Percentiles rank a stretch among this genome's conserved stretches.
phyloP scores from a whole-genome alignment of 768 basidiomycete genomes.

The Dioszegia aurantiaca region DNA sequence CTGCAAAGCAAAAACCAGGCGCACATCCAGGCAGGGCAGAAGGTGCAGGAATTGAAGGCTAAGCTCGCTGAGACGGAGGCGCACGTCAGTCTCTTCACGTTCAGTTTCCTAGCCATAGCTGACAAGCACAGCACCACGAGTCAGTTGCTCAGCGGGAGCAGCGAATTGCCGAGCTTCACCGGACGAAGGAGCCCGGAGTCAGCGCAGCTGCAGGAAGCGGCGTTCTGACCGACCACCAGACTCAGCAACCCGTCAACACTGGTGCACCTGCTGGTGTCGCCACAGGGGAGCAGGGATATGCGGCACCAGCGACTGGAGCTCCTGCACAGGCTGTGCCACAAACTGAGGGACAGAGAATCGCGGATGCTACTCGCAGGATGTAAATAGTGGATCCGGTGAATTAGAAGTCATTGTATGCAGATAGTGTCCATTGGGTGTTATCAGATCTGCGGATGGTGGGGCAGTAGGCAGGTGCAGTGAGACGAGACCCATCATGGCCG shows the following conservation, averaged over 20 bases:
- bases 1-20: not conserved
- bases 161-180: constrained; percentile 14
- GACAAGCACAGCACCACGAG: constrained; percentile 10
- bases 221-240: not conserved
- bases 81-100: not conserved
- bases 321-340: not conserved
- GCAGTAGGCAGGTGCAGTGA: no score
- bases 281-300: not conserved
- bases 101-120: not conserved
- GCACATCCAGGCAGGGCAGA: constrained; percentile 1
- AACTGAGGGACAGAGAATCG: constrained; percentile 6
- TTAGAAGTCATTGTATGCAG: no score
- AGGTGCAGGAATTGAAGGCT: constrained; percentile 11
- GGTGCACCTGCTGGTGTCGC: constrained; percentile 9
- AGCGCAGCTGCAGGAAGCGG: constrained; percentile 9
- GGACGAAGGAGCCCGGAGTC: constrained; percentile 10
- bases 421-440: no score
- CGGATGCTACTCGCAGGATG: constrained; percentile 3
- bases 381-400: not conserved
- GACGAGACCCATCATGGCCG: no score
- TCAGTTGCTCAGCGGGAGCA: constrained; percentile 15
- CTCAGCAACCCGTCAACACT: not conserved
- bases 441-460: no score
- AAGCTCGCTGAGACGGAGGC: constrained; percentile 7
- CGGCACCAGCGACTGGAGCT: not conserved